Conservation (phyloP, 1,139 yeast genomes). For the Lodderomyces elongisporus region DNA sequence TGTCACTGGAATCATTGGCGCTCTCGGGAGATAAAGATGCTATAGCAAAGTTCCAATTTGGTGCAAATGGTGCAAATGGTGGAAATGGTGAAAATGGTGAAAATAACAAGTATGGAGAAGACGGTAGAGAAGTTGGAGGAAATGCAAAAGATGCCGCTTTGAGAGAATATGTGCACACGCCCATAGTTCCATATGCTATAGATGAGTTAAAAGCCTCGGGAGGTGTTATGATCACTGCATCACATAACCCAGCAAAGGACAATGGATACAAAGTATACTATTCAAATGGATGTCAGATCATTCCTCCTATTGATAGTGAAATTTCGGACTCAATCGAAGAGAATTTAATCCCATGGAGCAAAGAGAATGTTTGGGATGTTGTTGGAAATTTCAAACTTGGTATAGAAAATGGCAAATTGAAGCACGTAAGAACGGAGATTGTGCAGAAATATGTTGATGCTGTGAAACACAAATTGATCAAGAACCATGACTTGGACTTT, state of each 20-base stretch:
- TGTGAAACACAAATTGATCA: conserved; percentile 25
- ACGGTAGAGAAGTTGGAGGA: conserved; percentile 6
- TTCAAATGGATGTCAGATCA: conserved; percentile 90
- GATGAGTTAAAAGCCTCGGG: conserved; percentile 59
- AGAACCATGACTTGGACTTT: conserved; percentile 19
- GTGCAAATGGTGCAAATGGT: no score
- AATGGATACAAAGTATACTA: conserved; percentile 96
- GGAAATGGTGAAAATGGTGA: no score
- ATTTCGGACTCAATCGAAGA: conserved; percentile 62
- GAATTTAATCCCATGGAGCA: conserved; percentile 59
- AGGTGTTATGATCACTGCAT: conserved; percentile 95
- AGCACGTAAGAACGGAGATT: conserved; percentile 26
- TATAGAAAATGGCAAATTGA: conserved; percentile 17
- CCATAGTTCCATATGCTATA: conserved; percentile 85
- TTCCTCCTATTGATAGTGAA: conserved; percentile 79
- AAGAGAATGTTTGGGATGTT: conserved; percentile 48
- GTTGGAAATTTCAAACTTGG: conserved; percentile 27
- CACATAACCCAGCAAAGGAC: conserved; percentile 90
- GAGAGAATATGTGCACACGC: conserved; percentile 66
- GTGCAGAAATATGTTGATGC: conserved; percentile 31
- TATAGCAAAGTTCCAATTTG: no score
- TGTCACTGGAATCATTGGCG: conserved; percentile 28
- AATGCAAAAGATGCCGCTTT: conserved; percentile 8
- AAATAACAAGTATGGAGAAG: no score
- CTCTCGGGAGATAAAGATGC: no score